These are phyloP conservation scores for Podospora pseudoanserina DNA, from an alignment of 495 filamentous ascomycete species.

Conservation along the genomic window DNA sequence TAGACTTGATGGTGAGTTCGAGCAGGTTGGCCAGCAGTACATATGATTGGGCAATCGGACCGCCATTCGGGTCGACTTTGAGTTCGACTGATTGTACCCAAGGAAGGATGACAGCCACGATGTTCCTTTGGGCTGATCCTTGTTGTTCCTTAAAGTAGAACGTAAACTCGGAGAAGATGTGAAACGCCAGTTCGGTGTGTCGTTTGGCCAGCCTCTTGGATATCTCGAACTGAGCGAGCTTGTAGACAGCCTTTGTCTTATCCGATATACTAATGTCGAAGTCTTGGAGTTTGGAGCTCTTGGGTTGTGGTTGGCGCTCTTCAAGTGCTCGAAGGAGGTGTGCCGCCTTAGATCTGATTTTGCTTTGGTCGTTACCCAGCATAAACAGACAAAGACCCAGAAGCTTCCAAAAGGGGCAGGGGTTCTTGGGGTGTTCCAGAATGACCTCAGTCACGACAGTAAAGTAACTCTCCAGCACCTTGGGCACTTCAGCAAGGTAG, in stretches of 20 bases:
- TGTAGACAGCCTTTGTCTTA: constrained; percentile 97
- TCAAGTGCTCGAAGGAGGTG: constrained; percentile 79
- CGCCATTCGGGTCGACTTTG: constrained; percentile 89
- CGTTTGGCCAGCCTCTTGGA: constrained; percentile 86
- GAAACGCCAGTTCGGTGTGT: constrained; percentile 83
- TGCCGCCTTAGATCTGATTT: constrained; percentile 83
- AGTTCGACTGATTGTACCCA: constrained; percentile 96
- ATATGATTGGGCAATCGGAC: constrained; percentile 84
- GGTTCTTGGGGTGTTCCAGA: constrained; percentile 72
- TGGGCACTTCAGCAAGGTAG: constrained; percentile 71
- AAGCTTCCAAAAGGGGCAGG: constrained; percentile 83
- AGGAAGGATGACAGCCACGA: constrained; percentile 88
- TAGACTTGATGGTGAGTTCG: constrained; percentile 91
- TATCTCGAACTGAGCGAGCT: constrained; percentile 93
- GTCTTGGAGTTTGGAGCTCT: constrained; percentile 87
- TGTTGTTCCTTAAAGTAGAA: constrained; percentile 82
- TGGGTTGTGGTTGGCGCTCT: constrained; percentile 64
- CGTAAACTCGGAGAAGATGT: constrained; percentile 92
- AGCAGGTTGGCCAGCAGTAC: constrained; percentile 94
- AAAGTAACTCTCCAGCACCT: constrained; percentile 92
- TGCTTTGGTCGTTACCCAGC: constrained; percentile 82
- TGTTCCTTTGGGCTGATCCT: constrained; percentile 79
- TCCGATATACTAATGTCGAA: constrained; percentile 98
- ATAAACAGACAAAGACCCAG: constrained; percentile 84
- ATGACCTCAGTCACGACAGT: constrained; percentile 86